Evolutionary conservation across 2,329 filamentous ascomycete genomes (phyloP).

Genomic region (Penicillium expansum): DNA sequence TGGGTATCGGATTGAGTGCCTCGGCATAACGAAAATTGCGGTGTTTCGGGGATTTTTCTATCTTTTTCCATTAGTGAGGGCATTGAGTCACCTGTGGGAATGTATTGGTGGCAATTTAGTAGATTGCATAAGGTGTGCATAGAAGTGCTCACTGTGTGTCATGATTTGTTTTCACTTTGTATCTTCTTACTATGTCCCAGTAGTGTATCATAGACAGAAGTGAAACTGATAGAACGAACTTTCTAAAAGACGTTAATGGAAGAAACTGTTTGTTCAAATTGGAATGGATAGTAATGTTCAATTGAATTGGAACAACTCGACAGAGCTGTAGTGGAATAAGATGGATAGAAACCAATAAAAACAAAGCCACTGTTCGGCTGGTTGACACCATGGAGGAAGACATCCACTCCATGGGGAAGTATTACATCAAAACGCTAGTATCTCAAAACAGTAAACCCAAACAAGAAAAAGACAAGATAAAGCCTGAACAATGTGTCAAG

Average conservation of each 20-base stretch:
- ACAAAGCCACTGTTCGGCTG: background rate
- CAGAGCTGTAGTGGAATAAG: background rate
- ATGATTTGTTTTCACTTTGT: background rate
- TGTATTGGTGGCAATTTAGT: background rate
- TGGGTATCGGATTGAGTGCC: background rate
- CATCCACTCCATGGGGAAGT: conserved; percentile 6
- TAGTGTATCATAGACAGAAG: background rate
- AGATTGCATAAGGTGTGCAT: background rate
- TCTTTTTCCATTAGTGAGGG: background rate
- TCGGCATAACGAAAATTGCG: background rate
- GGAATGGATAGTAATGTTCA: background rate
- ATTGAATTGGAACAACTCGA: background rate
- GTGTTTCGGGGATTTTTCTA: background rate
- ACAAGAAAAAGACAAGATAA: background rate
- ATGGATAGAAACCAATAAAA: background rate
- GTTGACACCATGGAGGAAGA: conserved; percentile 2
- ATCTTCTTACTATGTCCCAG: too few relatives aligned
- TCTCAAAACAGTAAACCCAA: conserved; percentile 7
- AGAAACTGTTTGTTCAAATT: too few relatives aligned
- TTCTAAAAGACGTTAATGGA: background rate
- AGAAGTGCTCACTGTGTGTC: background rate
- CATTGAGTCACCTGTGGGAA: background rate
- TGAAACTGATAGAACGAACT: background rate
- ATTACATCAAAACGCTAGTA: conserved; percentile 25
- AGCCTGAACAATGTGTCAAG: background rate